Conservation (phyloP, 345 rosid genomes). For the Arabidopsis suecica region DNA sequence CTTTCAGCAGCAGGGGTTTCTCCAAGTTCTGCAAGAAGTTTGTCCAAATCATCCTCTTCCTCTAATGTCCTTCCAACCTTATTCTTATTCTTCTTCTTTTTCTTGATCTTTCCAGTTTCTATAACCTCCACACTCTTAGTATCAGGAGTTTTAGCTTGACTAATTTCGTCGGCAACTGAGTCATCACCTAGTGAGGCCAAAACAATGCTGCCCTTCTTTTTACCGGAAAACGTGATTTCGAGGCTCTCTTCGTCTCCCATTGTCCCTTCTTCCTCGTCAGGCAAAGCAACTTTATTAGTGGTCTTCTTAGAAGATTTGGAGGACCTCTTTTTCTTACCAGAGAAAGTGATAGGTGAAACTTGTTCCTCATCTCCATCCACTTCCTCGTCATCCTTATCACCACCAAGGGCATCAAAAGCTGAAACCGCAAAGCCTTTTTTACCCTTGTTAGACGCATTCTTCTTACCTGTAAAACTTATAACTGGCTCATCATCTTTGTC, state of each 20-base stretch:
- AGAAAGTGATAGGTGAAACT: slow-evolving; percentile 49
- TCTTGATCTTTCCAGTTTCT: slow-evolving; percentile 56
- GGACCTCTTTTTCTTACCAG: slow-evolving; percentile 83
- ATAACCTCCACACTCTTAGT: slow-evolving; percentile 54
- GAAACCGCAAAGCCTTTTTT: slow-evolving; percentile 49
- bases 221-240: slow-evolving; percentile 55
- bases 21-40: slow-evolving; percentile 88
- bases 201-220: slow-evolving; percentile 56
- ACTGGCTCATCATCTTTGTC: slow-evolving; percentile 51
- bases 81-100: slow-evolving; percentile 67
- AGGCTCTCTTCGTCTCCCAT: slow-evolving; percentile 50
- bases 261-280: slow-evolving; percentile 58
- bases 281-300: slow-evolving; percentile 54
- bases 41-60: slow-evolving; percentile 95
- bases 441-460: slow-evolving; percentile 43
- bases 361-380: slow-evolving; percentile 51
- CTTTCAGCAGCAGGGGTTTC: slow-evolving; percentile 53
- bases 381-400: slow-evolving; percentile 41
- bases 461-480: slow-evolving; percentile 52
- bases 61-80: slow-evolving; percentile 88
- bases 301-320: slow-evolving; percentile 72
- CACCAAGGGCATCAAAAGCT: slow-evolving; percentile 60
- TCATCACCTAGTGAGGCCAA: slow-evolving; percentile 49
- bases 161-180: slow-evolving; percentile 36
- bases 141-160: slow-evolving; percentile 41